Base-by-base conservation (phyloP, 345 rosid genomes). In the Aurinia saxatilis region DNA sequence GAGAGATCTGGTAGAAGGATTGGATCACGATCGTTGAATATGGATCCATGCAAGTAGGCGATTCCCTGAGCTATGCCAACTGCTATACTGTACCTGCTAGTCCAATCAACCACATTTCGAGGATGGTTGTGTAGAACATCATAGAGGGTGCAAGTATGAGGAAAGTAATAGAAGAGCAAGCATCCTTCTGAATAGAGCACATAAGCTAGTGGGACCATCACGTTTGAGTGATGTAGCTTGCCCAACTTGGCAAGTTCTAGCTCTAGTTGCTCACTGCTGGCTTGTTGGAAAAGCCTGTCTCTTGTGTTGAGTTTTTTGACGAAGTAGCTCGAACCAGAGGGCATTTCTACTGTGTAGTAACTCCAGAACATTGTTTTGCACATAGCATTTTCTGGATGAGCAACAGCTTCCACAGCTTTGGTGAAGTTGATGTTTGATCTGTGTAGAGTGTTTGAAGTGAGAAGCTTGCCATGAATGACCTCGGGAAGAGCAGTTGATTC, bases 51-150 rank as follows among this genome's bases (percentile, higher is more conserved):
- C 68, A 91, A 79, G 80, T 84, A 91, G 10, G 75, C 68, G 67
- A 88, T 84, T 57, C 92, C 96, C 65, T 88, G 91, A 72, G 96
- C 96, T 52, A 88, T 81, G 34, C 96, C 93, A 10, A 88, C 81
- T 18, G 89, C 95, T 47, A 88, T 67, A 63, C 86, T 88, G 77
- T 81, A 86, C 71, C 98, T 85, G 75, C 89, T 84, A 0, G 84
- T 78, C 98, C 98, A 91, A 63, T 84, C 96, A 62, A 88, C 48
- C 57, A 73, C 73, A 25, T 62, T 64, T 59, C 72, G 66, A 30
- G 60, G 41, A 71, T 75, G 75, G 58, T 77, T 73, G 50, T 91
- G 92, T 58, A 91, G 85, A 73, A 63, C 76, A 8, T 86, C 76
- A 16, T 67, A 79, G 53, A 88, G 87, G 25, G 87, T 80, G 3